Conservation (phyloP, 805 yeast genomes). For the Schizosaccharomyces pombe region DNA sequence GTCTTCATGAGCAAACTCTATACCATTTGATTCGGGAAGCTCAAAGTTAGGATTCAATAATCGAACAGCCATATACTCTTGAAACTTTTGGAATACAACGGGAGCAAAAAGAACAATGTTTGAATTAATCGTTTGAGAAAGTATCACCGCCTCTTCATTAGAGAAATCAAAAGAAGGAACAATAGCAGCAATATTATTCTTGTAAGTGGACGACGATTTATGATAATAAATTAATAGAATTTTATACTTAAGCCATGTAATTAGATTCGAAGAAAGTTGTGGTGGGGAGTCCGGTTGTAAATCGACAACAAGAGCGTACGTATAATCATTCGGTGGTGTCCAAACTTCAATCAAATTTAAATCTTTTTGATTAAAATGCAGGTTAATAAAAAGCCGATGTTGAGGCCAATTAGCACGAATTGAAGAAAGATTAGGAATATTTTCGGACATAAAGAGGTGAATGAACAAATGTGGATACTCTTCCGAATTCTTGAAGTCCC, state of each 20-base stretch:
- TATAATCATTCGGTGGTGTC: background rate
- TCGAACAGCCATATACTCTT: background rate
- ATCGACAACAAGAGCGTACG: background rate
- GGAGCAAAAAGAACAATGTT: background rate
- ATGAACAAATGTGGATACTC: background rate
- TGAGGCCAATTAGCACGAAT: background rate
- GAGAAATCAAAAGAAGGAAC: background rate
- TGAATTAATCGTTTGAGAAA: background rate
- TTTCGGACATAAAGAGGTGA: background rate
- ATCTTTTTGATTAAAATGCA: background rate
- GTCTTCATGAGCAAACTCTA: background rate
- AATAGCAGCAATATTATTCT: background rate
- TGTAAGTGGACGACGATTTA: background rate
- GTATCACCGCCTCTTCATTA: background rate
- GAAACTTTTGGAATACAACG: background rate
- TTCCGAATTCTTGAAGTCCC: background rate
- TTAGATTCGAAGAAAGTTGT: background rate
- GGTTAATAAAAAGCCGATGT: background rate
- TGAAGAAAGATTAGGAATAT: background rate
- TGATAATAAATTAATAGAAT: background rate
- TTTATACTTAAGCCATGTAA: background rate
- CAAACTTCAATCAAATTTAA: background rate
- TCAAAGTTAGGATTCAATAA: background rate
- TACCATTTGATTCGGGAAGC: background rate
- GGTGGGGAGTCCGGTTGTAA: background rate